Evolutionary conservation across 257 asterid genomes (phyloP), one percentile per base, ranked within the genome.

Genomic region (Solanum virginianum): DNA sequence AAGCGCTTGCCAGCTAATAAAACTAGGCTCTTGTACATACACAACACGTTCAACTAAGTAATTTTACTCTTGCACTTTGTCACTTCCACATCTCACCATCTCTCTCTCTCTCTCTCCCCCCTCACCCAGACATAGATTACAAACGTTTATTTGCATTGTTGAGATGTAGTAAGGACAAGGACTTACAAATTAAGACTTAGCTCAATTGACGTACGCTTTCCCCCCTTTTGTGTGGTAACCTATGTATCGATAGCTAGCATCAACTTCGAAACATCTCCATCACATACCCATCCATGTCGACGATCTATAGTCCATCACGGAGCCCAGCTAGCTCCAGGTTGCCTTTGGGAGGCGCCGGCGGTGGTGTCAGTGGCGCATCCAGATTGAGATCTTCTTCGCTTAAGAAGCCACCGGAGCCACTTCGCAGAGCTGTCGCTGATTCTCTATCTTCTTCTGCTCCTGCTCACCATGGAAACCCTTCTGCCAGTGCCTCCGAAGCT

Each of bases 361-460:
- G 15, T 83, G 70, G 39, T 63, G 39, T 24, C 10, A 36, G 49
- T 57, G 81, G 29, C 43, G 85, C 92, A 12, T 95, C 98, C 43
- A 92, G 99, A 86, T 91, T 97, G 88, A 94, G 99, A 97, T 95
- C 98, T 72, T 95, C 98, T 41, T 91, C 94, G 59, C 55, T 90
- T 32, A 97, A 93, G 91, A 95, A 95, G 88, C 98, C 98, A 85
- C 99, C 99, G 16, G 99, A 97, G 96, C 99, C 99, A 59, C 97
- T 97, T 20, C 98, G 96, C 72, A 91, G 98, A 49, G 98, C 99
- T 29, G 97, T 97, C 72, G 98, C 99, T 24, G 99, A 97, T 90
- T 97, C 95, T 85, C 90, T 97, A 83, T 97, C 99, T 69, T 91
- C 97, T 65, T 92, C 99, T 24, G 89, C 95, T 49, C 92, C 96